A percentile compares a stretch with the other conserved stretches of the same genome.
Conservation (phyloP, 2,329 filamentous ascomycete species). For the Capronia americana region DNA sequence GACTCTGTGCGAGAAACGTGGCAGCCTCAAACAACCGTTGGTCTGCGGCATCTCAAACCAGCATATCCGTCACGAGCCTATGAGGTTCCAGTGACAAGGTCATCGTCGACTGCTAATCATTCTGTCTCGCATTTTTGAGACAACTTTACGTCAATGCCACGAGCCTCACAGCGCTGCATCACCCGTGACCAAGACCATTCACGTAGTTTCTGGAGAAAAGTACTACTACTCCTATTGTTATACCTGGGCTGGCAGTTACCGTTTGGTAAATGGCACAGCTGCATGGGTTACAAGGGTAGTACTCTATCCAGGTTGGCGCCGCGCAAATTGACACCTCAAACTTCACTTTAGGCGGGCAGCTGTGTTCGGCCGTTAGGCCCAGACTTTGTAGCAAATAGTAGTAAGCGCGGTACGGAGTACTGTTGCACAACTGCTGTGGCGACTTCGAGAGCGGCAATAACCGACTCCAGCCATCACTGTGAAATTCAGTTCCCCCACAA, state of each 20-base stretch:
- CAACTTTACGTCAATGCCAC: slow-evolving; percentile 6
- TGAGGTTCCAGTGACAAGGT: neutral
- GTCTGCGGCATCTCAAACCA: slow-evolving; percentile 4
- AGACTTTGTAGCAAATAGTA: neutral
- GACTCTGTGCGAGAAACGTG: slow-evolving; percentile 10
- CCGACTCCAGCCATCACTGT: neutral
- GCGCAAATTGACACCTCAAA: slow-evolving; percentile 11
- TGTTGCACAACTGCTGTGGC: neutral
- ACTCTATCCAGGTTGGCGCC: neutral
- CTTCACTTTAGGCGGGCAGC: neutral
- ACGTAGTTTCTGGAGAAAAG: neutral
- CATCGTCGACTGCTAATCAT: neutral
- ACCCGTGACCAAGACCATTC: neutral
- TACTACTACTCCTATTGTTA: neutral
- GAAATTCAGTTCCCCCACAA: neutral
- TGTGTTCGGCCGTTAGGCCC: neutral
- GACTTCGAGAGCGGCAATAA: neutral
- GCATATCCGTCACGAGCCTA: slow-evolving; percentile 2
- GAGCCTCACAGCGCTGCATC: neutral
- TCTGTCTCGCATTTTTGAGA: slow-evolving; percentile 2
- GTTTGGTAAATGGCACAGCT: neutral
- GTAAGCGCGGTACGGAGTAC: neutral
- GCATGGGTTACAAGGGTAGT: neutral
- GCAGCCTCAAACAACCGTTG: slow-evolving; percentile 11
- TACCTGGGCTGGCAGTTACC: neutral